Conservation (phyloP, 1,284 basidiomycete species). For the Salmacisia buchloeana region DNA sequence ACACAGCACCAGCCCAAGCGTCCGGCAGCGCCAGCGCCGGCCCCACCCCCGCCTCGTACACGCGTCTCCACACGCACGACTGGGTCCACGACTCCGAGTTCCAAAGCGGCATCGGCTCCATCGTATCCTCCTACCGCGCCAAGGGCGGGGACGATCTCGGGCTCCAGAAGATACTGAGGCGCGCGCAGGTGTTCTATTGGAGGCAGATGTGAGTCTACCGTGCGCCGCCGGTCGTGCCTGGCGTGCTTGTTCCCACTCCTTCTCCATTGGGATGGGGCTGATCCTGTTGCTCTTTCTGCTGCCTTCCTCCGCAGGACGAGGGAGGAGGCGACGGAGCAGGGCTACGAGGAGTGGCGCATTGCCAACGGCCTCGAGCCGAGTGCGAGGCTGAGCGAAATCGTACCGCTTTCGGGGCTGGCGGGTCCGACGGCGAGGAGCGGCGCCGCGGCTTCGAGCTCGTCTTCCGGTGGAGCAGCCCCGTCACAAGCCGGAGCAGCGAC, state of each 20-base stretch:
- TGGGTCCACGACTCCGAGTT: neutral
- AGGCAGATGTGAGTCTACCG: neutral
- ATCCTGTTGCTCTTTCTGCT: neutral
- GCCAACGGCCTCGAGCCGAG: constrained; percentile 6
- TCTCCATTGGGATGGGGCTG: neutral
- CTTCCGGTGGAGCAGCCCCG: neutral
- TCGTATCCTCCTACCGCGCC: constrained; percentile 25
- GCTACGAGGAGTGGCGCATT: constrained; percentile 22
- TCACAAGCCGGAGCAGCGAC: neutral
- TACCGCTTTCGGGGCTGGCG: neutral
- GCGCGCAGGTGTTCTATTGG: constrained; percentile 31
- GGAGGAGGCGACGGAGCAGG: constrained; percentile 20
- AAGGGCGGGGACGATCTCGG: constrained; percentile 24
- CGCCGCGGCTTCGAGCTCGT: neutral
- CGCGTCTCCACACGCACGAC: neutral
- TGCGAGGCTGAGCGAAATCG: neutral
- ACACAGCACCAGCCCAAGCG: neutral
- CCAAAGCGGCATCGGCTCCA: constrained; percentile 27
- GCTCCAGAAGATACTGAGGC: constrained; percentile 23
- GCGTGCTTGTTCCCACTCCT: neutral
- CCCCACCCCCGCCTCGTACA: neutral
- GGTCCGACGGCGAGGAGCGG: neutral
- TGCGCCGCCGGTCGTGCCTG: no score
- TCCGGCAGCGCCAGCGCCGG: neutral
- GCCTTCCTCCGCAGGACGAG: constrained; percentile 21